These are phyloP conservation scores for Pyrus pyrifolia DNA, from an alignment of 306 rosid species.

Conservation along the genomic window DNA sequence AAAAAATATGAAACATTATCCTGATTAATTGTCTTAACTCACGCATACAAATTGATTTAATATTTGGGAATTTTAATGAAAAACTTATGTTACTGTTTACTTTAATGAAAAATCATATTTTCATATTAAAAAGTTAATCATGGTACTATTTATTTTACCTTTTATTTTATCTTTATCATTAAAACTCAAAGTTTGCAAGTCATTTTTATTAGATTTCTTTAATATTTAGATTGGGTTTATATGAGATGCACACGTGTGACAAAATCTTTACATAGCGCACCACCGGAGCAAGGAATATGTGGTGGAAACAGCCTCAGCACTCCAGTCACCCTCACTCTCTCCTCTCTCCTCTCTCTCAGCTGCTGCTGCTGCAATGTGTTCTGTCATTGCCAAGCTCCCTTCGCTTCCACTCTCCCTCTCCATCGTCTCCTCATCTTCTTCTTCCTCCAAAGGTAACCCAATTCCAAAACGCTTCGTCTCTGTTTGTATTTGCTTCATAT, in stretches of 20 bases:
- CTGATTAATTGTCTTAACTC: too few species aligned
- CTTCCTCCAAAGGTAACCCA: constrained; percentile 42
- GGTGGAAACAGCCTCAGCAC: not conserved
- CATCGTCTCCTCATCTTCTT: constrained; percentile 38
- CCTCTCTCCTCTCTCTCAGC: not conserved
- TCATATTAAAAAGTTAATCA: too few species aligned
- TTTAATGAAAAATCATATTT: too few species aligned
- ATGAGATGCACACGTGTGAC: not conserved
- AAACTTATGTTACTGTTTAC: too few species aligned
- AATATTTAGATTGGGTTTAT: too few species aligned
- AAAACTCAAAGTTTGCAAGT: too few species aligned
- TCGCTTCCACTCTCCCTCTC: constrained; percentile 40
- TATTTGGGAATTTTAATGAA: too few species aligned
- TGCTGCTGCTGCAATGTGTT: constrained; percentile 32
- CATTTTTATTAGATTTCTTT: too few species aligned
- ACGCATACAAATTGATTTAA: too few species aligned
- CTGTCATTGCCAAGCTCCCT: constrained; percentile 40
- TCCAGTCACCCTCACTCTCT: not conserved
- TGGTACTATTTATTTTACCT: too few species aligned
- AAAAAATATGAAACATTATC: too few species aligned
- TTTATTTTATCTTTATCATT: too few species aligned
- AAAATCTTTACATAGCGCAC: not conserved
- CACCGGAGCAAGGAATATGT: not conserved
- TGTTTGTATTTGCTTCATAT: not conserved
- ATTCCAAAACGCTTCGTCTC: not conserved